A percentile compares a stretch with the other conserved stretches of the same genome.
Evolutionary conservation across 306 rosid genomes (phyloP).

Genomic region (Pyrus betulifolia): DNA sequence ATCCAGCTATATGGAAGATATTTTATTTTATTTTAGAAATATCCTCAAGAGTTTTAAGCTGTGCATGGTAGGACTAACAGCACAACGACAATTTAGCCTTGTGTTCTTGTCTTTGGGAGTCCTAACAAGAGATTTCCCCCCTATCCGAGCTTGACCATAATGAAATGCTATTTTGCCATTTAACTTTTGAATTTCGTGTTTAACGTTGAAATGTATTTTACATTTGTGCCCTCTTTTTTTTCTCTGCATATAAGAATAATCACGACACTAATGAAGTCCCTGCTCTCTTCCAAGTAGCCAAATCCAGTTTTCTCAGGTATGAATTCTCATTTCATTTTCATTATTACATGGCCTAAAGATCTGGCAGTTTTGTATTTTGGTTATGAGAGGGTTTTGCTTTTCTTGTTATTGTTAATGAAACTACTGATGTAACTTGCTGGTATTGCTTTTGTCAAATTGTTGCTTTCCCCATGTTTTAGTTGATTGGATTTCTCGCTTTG

Average conservation of each 20-base stretch:
- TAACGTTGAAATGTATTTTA: too few relatives aligned
- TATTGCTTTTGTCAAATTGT: too few relatives aligned
- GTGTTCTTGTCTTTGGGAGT: not conserved
- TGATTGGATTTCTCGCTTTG: too few relatives aligned
- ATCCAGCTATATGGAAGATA: slow-evolving; percentile 18
- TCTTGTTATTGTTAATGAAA: not conserved
- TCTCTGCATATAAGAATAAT: too few relatives aligned
- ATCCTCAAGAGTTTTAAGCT: slow-evolving; percentile 10
- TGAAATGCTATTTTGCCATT: too few relatives aligned
- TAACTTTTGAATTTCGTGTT: too few relatives aligned
- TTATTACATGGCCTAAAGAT: not conserved
- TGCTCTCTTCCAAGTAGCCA: not conserved
- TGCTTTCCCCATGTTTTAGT: too few relatives aligned
- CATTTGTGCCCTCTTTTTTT: too few relatives aligned
- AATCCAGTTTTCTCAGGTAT: not conserved
- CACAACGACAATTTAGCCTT: slow-evolving; percentile 19
- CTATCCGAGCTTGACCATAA: too few relatives aligned
- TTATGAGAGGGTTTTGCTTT: not conserved
- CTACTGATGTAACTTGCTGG: too few relatives aligned
- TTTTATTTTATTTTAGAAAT: not conserved
- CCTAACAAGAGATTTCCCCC: not conserved
- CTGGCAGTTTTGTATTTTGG: not conserved
- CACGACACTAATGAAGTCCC: not conserved
- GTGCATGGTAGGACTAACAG: slow-evolving; percentile 54
- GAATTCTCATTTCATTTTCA: not conserved